Base-by-base conservation (phyloP, 2,329 filamentous ascomycete genomes). In the Teratosphaeria gauchensis region DNA sequence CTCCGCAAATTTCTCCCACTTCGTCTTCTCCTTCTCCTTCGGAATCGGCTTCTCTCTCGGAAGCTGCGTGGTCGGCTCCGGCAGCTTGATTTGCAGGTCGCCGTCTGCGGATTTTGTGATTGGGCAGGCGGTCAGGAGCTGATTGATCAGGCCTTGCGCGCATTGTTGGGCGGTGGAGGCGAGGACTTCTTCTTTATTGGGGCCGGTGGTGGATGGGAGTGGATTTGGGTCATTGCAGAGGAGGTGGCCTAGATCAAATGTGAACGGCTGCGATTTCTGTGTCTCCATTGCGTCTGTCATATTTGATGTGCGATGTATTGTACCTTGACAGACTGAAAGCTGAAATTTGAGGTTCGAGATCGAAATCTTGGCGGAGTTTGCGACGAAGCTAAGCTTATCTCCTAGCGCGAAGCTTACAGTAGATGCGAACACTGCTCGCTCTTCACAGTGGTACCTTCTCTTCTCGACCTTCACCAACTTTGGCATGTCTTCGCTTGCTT, bases 21-120 rank as follows among this genome's bases (percentile, higher is more conserved):
- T 96, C 60, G 92, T 97, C 66, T 87, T 87, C 59, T 86, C 80
- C 77, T 92, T 94, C 65, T 85, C 82, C 58, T 84, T 82, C 0
- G 94, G 94, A 8, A 97, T 80, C 9, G 90, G 90, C 75, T 99
- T 97, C 78, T 96, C 92, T 66, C 94, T 88, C 28, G 94, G 94
- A 3, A 97, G 80, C 0, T 80, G 74, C 1, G 88, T 95, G 21
- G 82, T 77, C 0, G 84, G 79, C 0, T 82, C 74, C 0, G 94
- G 94, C 0, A 99, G 86, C 16, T 83, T 80, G 57, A 97, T 84
- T 55, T 92, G 84, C 1, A 97, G 89, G 12, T 64, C 63, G 4
- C 70, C 70, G 66, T 91, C 78, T 1, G 77, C 68, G 53, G 84
- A 86, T 53, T 87, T 87, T 60, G 80, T 83, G 67, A 96, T 86